Evolutionary conservation across 129 eudicot species (phyloP).

Genomic region (Cynara cardunculus): DNA sequence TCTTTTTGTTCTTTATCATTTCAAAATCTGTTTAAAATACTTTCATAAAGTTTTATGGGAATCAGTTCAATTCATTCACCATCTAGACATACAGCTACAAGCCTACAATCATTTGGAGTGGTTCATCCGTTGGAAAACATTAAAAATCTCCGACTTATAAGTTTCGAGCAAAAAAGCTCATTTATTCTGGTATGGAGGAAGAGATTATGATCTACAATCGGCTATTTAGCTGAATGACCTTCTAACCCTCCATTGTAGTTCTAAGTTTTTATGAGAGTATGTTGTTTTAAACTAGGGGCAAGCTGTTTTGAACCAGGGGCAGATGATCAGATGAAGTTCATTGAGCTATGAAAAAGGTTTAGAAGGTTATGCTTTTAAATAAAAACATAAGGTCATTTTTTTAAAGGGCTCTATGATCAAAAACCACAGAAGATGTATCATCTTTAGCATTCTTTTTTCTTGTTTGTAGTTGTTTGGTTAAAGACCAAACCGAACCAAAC

Average conservation of each 20-base stretch:
- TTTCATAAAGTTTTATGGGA: background rate
- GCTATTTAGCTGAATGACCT: background rate
- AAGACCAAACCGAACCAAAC: too few relatives aligned
- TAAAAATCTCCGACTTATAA: background rate
- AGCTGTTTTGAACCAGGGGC: background rate
- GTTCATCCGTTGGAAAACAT: background rate
- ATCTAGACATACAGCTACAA: background rate
- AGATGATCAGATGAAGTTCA: background rate
- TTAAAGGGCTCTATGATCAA: background rate
- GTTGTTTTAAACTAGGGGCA: background rate
- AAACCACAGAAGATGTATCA: background rate
- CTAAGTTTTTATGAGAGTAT: background rate
- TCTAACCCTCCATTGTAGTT: background rate
- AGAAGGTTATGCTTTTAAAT: background rate
- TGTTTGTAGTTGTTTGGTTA: background rate
- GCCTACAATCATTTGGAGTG: background rate
- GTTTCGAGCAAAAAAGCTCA: background rate
- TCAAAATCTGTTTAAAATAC: background rate
- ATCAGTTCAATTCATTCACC: background rate
- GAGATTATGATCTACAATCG: background rate
- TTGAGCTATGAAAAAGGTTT: background rate
- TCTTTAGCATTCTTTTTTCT: background rate
- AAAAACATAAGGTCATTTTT: background rate
- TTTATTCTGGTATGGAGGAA: background rate
- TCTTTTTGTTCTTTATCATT: background rate